Base-by-base conservation (phyloP, 1,284 basidiomycete species). In the Malassezia arunalokei region DNA sequence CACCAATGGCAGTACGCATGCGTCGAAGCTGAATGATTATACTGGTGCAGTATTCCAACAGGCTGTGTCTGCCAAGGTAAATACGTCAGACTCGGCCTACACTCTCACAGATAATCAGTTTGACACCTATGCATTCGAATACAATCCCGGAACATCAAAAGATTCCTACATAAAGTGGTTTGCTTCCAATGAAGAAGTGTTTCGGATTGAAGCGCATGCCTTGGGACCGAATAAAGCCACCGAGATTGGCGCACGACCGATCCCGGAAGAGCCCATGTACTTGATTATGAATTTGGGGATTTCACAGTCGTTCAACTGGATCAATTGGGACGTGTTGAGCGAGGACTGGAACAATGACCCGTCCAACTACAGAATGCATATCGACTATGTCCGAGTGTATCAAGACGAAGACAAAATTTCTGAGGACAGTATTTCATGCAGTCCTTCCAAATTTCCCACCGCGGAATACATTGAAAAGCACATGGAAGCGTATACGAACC, bases 201-300 rank as follows among this genome's bases (percentile, higher is more conserved):
- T 59, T 55, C 59, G 82, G 3, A 63, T 95, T 48, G 79, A 81
- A 35, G 78, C 79, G n/a, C 73, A 76, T 35, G 89, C 85, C 4
- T 79, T 91, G 74, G 81, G 76, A 5, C 79, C 84, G 2, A 84
- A 90, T 66, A 44, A 75, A 0, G 56, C 64, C 0, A 82, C 82
- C 12, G 76, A 86, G 57, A 86, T 92, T 47, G 77, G 82, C 1
- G 78, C 80, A 35, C 78, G 91, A 40, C 80, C 83, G 5, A 78
- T 95, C 37, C 81, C 88, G 0, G 81, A 85, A 30, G 63, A 63
- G 50, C 59, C 65, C 2, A 63, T 66, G 64, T 66, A 66, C 38
- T 57, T 70, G 39, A 35, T 69, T 20, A 40, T 68, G 11, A 70
- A 70, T 48, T 42, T 71, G 38, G 66, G 65, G 31, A 63, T 68